Evolutionary conservation across 768 basidiomycete genomes (phyloP).

Genomic region (Scleroderma bovista): DNA sequence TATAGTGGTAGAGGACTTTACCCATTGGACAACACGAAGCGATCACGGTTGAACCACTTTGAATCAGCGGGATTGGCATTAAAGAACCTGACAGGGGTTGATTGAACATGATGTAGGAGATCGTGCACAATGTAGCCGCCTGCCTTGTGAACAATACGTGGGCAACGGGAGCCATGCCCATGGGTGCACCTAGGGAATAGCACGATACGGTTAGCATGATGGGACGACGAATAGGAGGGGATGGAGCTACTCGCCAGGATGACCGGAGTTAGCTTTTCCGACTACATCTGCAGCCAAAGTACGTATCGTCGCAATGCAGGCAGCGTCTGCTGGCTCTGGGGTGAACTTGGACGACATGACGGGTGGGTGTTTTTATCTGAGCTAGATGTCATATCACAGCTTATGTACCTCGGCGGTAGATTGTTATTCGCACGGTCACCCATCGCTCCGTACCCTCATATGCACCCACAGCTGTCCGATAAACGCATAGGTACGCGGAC

Average conservation of each 20-base stretch:
- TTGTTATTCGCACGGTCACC: slow-evolving; percentile 1
- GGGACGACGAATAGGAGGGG: neutral
- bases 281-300: slow-evolving; percentile 74
- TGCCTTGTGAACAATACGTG: slow-evolving; percentile 79
- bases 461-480: slow-evolving; percentile 73
- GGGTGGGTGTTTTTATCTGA: neutral
- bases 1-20: slow-evolving; percentile 33
- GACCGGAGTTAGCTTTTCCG: slow-evolving; percentile 88
- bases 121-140: neutral
- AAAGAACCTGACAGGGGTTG: slow-evolving; percentile 53
- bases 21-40: slow-evolving; percentile 96
- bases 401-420: slow-evolving; percentile 1
- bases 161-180: slow-evolving; percentile 87
- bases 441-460: slow-evolving; percentile 21
- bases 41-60: slow-evolving; percentile 94
- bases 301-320: slow-evolving; percentile 67
- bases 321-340: slow-evolving; percentile 41
- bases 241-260: slow-evolving; percentile 56
- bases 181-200: slow-evolving; percentile 64
- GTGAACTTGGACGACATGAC: slow-evolving; percentile 36
- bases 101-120: neutral
- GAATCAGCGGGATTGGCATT: slow-evolving; percentile 85
- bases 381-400: neutral
- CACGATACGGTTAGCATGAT: slow-evolving; percentile 1
- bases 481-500: slow-evolving; percentile 46